Conservation (phyloP, 2,329 filamentous ascomycete species). For the Calonectria pauciramosa region DNA sequence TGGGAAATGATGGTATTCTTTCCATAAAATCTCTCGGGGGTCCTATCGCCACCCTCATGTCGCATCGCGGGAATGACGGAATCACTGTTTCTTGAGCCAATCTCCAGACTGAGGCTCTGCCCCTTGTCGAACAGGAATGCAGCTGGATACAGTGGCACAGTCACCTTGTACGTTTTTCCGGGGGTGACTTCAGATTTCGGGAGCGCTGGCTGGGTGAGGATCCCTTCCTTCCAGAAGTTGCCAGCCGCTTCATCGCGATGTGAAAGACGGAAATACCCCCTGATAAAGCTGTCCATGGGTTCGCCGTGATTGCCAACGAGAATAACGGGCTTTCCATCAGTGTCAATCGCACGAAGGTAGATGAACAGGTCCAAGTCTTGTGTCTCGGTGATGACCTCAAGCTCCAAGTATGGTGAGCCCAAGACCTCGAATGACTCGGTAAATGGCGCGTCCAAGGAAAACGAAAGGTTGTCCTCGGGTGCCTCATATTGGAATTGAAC, state of each 20-base stretch:
- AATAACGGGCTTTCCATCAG: neutral
- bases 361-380: slow-evolving; percentile 20
- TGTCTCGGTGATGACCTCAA: slow-evolving; percentile 10
- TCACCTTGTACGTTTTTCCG: slow-evolving; percentile 1
- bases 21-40: slow-evolving; percentile 4
- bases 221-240: neutral
- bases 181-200: slow-evolving; percentile 4
- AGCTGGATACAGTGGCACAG: slow-evolving; percentile 13
- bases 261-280: slow-evolving; percentile 17
- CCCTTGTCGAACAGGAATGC: slow-evolving; percentile 17
- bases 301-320: slow-evolving; percentile 18
- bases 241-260: slow-evolving; percentile 18
- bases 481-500: slow-evolving; percentile 3
- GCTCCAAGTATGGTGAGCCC: slow-evolving; percentile 19
- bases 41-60: slow-evolving; percentile 22
- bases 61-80: slow-evolving; percentile 11
- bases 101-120: slow-evolving; percentile 3
- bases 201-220: neutral
- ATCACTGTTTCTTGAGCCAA: slow-evolving; percentile 12
- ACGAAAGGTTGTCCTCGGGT: neutral
- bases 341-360: neutral
- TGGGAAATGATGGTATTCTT: slow-evolving; percentile 13
- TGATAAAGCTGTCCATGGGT: slow-evolving; percentile 2
- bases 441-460: slow-evolving; percentile 3
- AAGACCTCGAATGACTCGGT: slow-evolving; percentile 12